Conservation (phyloP, 495 filamentous ascomycete species). For the Lindgomyces ingoldianus region DNA sequence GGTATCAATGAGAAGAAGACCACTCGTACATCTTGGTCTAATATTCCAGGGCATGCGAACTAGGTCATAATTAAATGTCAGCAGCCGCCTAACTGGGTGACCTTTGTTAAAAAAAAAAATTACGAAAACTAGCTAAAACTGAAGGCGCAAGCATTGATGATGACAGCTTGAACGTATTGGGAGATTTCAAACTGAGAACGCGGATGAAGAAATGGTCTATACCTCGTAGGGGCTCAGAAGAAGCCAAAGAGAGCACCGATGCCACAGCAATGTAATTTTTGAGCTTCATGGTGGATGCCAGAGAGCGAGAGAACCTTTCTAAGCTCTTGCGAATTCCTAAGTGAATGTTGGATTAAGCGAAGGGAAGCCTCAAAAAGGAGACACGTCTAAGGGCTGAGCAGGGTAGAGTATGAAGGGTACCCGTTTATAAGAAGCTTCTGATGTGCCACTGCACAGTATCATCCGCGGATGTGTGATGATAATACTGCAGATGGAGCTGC, state of each 20-base stretch:
- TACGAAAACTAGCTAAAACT: neutral
- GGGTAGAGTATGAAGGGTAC: neutral
- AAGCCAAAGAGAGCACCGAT: neutral
- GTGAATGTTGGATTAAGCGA: neutral
- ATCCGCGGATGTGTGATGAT: neutral
- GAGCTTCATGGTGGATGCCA: conserved; percentile 5
- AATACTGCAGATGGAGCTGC: neutral
- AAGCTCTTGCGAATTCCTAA: neutral
- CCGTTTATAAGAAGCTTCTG: neutral
- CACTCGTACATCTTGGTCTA: neutral
- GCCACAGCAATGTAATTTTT: neutral
- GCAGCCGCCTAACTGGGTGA: neutral
- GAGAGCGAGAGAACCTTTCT: neutral
- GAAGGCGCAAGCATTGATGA: too few species aligned
- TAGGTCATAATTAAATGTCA: neutral
- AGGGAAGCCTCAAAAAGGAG: neutral
- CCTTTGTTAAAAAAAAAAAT: neutral
- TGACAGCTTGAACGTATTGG: too few species aligned
- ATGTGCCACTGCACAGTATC: neutral
- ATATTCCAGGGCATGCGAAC: neutral
- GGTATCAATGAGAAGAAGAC: neutral
- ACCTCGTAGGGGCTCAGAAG: conserved; percentile 7
- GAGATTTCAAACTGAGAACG: too few species aligned
- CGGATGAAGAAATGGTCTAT: neutral
- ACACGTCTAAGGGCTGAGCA: neutral